Base-by-base conservation (phyloP, 345 rosid genomes). In the Mangifera indica region DNA sequence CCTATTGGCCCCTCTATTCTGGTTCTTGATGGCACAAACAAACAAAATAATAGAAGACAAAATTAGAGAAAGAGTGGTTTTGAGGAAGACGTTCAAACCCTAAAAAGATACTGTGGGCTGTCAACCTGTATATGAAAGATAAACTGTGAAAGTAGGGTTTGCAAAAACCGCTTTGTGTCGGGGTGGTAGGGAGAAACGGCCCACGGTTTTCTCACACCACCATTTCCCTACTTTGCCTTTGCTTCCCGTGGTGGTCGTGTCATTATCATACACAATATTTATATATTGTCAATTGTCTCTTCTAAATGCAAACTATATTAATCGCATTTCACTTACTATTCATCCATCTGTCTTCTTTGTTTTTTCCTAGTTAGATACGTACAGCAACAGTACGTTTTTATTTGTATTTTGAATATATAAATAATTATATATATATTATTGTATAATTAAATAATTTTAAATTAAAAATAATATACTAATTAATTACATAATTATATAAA, bases 111-210 rank as follows among this genome's bases (percentile, higher is more conserved):
- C 72, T 79, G 82, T 83, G 87, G 83, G 87, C 32, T 29, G 3
- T 29, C 32, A 29, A 29, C 32, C 32, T 29, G 32, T 29, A 29
- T 29, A 3, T 32, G 52, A 17, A 10, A 61, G 21, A 61, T 53
- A 48, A 54, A 59, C 25, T 17, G 59, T 57, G 63, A 60, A 18
- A 7, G 22, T 14, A 59, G 25, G 52, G 46, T 49, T 66, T 18
- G 67, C 6, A 37, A 84, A n/a, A 84, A 84, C 87, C 81, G 78
- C 87, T 69, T 71, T 1, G 61, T 82, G 88, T 82, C 84, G 82
- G 88, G 86, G 42, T 25, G 83, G 78, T 78, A 55, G 85, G 82
- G 79, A 65, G 82, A 82, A 80, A 62, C 84, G 5, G 86, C 84
- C 88, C 86, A 69, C 70, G 71, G 87, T 79, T 84, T 84, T 81